A percentile compares a stretch with the other conserved stretches of the same genome.
phyloP scores from a whole-genome alignment of 2,329 filamentous ascomycete species.

The Aspergillus ochraceoroseus region DNA sequence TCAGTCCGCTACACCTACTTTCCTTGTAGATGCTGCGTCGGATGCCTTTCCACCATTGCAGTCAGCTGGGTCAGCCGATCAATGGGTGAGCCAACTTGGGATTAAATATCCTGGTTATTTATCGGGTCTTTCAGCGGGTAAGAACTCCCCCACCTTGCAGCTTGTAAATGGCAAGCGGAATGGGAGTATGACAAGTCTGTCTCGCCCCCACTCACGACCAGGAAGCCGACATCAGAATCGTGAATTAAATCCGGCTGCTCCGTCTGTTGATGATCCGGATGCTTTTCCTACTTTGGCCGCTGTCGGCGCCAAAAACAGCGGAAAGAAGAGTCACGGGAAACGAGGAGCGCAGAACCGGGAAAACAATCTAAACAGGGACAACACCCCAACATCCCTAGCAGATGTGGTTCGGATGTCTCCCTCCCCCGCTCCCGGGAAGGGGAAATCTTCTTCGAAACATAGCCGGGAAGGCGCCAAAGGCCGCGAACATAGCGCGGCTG shows the following conservation, averaged over 20 bases:
- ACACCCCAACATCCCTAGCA: constrained; percentile 70
- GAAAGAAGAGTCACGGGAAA: constrained; percentile 91
- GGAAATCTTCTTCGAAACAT: constrained; percentile 54
- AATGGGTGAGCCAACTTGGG: constrained; percentile 50
- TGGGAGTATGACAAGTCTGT: constrained; percentile 51
- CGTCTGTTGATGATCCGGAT: constrained; percentile 86
- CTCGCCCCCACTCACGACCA: constrained; percentile 73
- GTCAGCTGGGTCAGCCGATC: constrained; percentile 56
- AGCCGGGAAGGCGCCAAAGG: constrained; percentile 58
- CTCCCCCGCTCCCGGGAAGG: constrained; percentile 62
- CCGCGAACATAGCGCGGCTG: constrained; percentile 73
- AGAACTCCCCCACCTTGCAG: constrained; percentile 35
- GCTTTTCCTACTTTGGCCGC: constrained; percentile 88
- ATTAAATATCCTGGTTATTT: constrained; percentile 45
- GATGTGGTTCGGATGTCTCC: constrained; percentile 95
- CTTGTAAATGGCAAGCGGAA: constrained; percentile 33
- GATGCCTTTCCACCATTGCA: constrained; percentile 78
- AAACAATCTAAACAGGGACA: constrained; percentile 59
- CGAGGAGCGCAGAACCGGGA: constrained; percentile 65
- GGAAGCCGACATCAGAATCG: constrained; percentile 72
- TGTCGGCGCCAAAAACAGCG: constrained; percentile 61
- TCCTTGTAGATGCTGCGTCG: constrained; percentile 72
- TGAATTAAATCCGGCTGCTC: constrained; percentile 60
- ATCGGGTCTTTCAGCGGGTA: constrained; percentile 43
- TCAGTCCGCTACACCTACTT: constrained; percentile 55